These are phyloP conservation scores for Passiflora organensis DNA, from an alignment of 345 rosid genomes.

Conservation along the genomic window DNA sequence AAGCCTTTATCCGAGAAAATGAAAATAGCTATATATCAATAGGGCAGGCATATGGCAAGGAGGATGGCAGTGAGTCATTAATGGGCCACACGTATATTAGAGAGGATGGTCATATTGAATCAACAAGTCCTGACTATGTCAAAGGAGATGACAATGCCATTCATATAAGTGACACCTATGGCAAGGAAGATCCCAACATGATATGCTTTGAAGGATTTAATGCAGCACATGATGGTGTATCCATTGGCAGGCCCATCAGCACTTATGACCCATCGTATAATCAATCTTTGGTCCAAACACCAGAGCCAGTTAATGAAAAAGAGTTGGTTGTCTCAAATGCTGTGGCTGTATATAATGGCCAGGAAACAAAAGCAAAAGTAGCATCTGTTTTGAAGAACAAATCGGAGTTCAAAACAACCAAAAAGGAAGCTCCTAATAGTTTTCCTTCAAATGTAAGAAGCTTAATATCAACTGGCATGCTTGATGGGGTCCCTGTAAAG, in stretches of 20 bases:
- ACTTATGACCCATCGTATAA: constrained; percentile 41
- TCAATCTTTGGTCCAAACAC: constrained; percentile 39
- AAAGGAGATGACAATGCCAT: constrained; percentile 31
- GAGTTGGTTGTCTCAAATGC: constrained; percentile 36
- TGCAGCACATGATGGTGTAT: constrained; percentile 43
- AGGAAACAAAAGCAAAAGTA: constrained; percentile 38
- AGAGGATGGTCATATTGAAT: constrained; percentile 27
- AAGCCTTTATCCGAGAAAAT: constrained; percentile 33
- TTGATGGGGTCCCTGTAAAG: constrained; percentile 85
- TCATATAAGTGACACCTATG: constrained; percentile 30
- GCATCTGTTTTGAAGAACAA: constrained; percentile 51
- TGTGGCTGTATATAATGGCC: constrained; percentile 24
- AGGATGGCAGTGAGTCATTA: constrained; percentile 35
- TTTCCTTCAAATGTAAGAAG: constrained; percentile 94
- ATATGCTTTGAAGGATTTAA: constrained; percentile 59
- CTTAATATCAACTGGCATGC: constrained; percentile 90
- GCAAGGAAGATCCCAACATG: constrained; percentile 48
- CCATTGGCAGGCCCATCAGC: constrained; percentile 34
- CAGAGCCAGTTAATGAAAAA: constrained; percentile 35
- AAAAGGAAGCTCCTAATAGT: constrained; percentile 77
- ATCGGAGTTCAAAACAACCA: constrained; percentile 45
- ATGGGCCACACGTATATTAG: constrained; percentile 41
- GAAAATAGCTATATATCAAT: constrained; percentile 41
- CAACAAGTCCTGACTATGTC: constrained; percentile 24
- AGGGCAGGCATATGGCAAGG: constrained; percentile 34